Evolutionary conservation across 306 rosid genomes (phyloP).

Genomic region (Casuarina cunninghamiana): DNA sequence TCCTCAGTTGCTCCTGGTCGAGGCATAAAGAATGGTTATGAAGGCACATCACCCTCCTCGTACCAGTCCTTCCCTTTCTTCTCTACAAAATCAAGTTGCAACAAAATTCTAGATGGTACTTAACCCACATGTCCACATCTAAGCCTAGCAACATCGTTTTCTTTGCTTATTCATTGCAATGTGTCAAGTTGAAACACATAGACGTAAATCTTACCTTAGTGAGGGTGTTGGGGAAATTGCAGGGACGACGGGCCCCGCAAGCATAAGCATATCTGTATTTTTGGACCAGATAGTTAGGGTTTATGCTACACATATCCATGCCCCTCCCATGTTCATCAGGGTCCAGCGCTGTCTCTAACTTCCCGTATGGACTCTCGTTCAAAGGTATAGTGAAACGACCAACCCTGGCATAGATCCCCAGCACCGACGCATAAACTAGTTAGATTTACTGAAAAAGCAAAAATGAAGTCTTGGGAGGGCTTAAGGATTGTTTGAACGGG

Average conservation of each 20-base stretch:
- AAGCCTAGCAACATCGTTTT: background rate
- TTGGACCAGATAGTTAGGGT: conserved; percentile 68
- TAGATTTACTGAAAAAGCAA: too few species aligned
- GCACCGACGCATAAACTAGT: conserved; percentile 47
- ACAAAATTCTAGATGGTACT: conserved; percentile 2
- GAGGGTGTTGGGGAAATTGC: conserved; percentile 94
- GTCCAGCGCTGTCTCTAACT: conserved; percentile 74
- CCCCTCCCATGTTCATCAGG: conserved; percentile 93
- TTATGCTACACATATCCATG: conserved; percentile 93
- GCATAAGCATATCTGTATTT: conserved; percentile 90
- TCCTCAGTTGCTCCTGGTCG: conserved; percentile 90
- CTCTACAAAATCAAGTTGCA: conserved; percentile 66
- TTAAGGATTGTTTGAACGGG: too few species aligned
- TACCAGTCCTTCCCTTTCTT: conserved; percentile 76
- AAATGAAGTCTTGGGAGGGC: too few species aligned
- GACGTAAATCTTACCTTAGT: conserved; percentile 52
- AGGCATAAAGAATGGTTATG: conserved; percentile 87
- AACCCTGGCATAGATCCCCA: conserved; percentile 76
- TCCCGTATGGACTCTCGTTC: conserved; percentile 72
- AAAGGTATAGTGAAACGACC: conserved; percentile 85
- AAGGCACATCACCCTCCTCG: conserved; percentile 81
- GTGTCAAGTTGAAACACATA: too few species aligned
- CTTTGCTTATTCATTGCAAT: background rate
- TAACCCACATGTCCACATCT: background rate
- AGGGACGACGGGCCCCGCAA: conserved; percentile 94